Conservation (phyloP, 805 yeast species). For the Candida wancherniae region DNA sequence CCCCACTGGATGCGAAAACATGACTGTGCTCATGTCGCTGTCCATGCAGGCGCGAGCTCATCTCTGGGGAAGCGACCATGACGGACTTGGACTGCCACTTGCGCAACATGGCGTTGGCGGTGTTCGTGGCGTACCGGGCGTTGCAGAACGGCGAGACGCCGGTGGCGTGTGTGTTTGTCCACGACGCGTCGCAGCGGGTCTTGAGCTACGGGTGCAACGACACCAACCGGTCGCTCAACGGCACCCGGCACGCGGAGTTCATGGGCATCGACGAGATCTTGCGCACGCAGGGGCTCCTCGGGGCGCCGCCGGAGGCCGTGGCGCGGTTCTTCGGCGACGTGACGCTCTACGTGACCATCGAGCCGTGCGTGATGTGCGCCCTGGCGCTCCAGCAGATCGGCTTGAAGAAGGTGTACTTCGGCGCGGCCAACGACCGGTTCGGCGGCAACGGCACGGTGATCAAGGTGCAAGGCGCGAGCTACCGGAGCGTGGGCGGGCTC, state of each 20-base stretch:
- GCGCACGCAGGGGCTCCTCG: slow-evolving; percentile 9
- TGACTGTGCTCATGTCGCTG: too few relatives aligned
- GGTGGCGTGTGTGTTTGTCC: slow-evolving; percentile 66
- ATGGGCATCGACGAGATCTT: slow-evolving; percentile 54
- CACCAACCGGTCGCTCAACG: slow-evolving; percentile 79
- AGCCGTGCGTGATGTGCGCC: slow-evolving; percentile 98
- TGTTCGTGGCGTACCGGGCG: slow-evolving; percentile 59
- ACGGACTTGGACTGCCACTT: slow-evolving; percentile 18
- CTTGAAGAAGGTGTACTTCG: slow-evolving; percentile 71
- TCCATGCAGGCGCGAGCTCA: too few relatives aligned
- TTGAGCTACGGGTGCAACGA: slow-evolving; percentile 79
- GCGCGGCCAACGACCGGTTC: slow-evolving; percentile 91
- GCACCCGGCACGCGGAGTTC: slow-evolving; percentile 91
- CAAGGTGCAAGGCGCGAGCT: slow-evolving; percentile 39
- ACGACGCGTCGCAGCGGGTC: slow-evolving; percentile 37
- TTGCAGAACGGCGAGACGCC: slow-evolving; percentile 71
- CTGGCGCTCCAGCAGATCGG: slow-evolving; percentile 80
- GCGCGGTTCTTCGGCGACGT: slow-evolving; percentile 46
- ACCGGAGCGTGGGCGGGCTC: slow-evolving; percentile 70
- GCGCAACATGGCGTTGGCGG: slow-evolving; percentile 47
- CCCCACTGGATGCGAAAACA: too few relatives aligned
- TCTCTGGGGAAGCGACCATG: slow-evolving; percentile 4
- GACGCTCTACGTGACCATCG: slow-evolving; percentile 87
- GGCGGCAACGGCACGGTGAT: slow-evolving; percentile 95
- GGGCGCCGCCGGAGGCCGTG: slow-evolving; percentile 13